phyloP scores from a whole-genome alignment of 768 basidiomycete genomes.

The Mycena rosella region DNA sequence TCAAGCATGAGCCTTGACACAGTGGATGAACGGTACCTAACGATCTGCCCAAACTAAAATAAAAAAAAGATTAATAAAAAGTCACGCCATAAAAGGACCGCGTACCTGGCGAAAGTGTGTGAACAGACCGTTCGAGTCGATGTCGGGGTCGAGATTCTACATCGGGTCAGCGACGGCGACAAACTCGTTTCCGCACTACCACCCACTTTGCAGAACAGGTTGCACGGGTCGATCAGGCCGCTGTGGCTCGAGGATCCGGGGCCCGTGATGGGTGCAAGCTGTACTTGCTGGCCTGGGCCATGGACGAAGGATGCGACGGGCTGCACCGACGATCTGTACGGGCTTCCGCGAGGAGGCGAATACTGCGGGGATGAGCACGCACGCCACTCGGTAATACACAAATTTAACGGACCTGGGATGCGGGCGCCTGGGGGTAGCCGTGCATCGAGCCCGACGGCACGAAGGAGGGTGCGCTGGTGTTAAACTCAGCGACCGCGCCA shows the following conservation, averaged over 20 bases:
- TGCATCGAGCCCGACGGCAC: slow-evolving; percentile 78
- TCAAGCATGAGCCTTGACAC: not conserved
- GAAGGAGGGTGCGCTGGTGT: slow-evolving; percentile 79
- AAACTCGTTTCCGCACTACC: not conserved
- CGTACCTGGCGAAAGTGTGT: slow-evolving; percentile 84
- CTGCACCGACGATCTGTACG: slow-evolving; percentile 61
- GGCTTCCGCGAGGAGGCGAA: slow-evolving; percentile 74
- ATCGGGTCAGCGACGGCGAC: slow-evolving; percentile 14
- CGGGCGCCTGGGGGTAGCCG: slow-evolving; percentile 71
- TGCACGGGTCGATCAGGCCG: slow-evolving; percentile 91
- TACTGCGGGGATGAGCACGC: slow-evolving; percentile 55
- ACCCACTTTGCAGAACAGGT: slow-evolving; percentile 87
- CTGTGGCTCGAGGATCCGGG: slow-evolving; percentile 88
- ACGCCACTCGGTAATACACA: slow-evolving; percentile 18
- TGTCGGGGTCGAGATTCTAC: slow-evolving; percentile 87
- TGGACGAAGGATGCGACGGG: slow-evolving; percentile 74
- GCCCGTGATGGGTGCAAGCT: slow-evolving; percentile 78
- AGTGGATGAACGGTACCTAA: slow-evolving; percentile 67
- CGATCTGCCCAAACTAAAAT: slow-evolving; percentile 86
- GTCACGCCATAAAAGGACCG: slow-evolving; percentile 29
- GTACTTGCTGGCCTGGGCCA: slow-evolving; percentile 92
- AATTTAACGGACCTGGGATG: slow-evolving; percentile 16
- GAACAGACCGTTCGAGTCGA: slow-evolving; percentile 89
- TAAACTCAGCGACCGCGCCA: slow-evolving; percentile 72
- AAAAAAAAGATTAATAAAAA: slow-evolving; percentile 31